phyloP scores from a whole-genome alignment of 2,329 filamentous ascomycete genomes.

The Colletotrichum filicis region DNA sequence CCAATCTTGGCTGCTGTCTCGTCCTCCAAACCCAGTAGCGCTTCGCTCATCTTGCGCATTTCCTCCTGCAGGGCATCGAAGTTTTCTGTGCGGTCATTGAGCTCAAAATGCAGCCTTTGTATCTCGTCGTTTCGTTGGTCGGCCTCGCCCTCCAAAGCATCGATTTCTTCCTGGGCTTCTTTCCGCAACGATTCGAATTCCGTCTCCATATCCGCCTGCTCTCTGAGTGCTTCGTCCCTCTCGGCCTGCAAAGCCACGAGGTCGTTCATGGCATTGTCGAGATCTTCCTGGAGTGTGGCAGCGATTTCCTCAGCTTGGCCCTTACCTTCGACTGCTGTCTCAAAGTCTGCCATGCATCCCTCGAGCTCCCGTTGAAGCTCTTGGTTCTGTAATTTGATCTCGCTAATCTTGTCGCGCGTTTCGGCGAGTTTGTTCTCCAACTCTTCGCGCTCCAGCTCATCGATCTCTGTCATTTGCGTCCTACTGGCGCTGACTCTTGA shows the following conservation, averaged over 20 bases:
- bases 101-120: conserved; percentile 74
- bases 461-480: conserved; percentile 63
- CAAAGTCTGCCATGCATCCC: conserved; percentile 81
- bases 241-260: conserved; percentile 82
- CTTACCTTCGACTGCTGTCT: conserved; percentile 74
- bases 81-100: conserved; percentile 84
- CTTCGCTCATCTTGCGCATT: conserved; percentile 91
- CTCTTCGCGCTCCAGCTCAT: conserved; percentile 87
- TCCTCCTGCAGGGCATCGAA: conserved; percentile 92
- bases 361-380: conserved; percentile 87
- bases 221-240: conserved; percentile 84
- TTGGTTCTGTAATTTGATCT: conserved; percentile 89
- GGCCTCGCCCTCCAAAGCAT: conserved; percentile 75
- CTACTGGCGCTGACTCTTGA: conserved; percentile 80
- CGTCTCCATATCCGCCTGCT: conserved; percentile 67
- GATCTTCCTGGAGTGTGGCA: conserved; percentile 79
- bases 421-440: conserved; percentile 86
- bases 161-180: conserved; percentile 75
- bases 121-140: conserved; percentile 79
- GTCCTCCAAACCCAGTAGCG: conserved; percentile 87
- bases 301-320: conserved; percentile 68
- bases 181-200: conserved; percentile 70
- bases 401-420: conserved; percentile 86
- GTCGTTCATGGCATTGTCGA: conserved; percentile 83
- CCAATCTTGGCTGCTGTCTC: conserved; percentile 83